Conservation (phyloP, 2,329 filamentous ascomycete species). For the Fusarium bulbicola region DNA sequence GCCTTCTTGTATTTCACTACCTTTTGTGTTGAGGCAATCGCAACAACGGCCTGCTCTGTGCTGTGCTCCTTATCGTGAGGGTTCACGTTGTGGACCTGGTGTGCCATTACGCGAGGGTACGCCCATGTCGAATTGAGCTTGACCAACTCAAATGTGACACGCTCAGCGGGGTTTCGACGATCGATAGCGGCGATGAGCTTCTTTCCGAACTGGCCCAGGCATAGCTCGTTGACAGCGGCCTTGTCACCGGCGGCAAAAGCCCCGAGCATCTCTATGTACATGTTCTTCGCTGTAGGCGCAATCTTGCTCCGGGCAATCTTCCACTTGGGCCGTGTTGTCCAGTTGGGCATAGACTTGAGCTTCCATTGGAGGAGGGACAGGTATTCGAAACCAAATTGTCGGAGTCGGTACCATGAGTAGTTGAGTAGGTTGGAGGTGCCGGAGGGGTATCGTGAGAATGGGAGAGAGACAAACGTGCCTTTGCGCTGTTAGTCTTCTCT, state of each 20-base stretch:
- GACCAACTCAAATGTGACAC: conserved; percentile 64
- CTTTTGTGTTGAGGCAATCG: conserved; percentile 65
- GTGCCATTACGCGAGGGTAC: conserved; percentile 63
- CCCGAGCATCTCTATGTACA: conserved; percentile 70
- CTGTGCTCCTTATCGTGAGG: conserved; percentile 49
- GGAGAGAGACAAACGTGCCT: conserved; percentile 61
- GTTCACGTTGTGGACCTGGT: conserved; percentile 61
- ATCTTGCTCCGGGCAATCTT: conserved; percentile 54
- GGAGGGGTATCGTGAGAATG: conserved; percentile 48
- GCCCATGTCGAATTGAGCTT: conserved; percentile 54
- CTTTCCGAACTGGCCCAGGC: conserved; percentile 60
- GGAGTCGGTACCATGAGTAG: conserved; percentile 52
- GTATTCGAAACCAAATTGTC: conserved; percentile 49
- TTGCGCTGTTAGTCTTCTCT: neutral
- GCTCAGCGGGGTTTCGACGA: conserved; percentile 56
- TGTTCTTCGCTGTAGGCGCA: conserved; percentile 62
- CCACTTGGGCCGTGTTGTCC: conserved; percentile 54
- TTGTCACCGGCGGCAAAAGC: conserved; percentile 69
- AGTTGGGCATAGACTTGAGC: conserved; percentile 56
- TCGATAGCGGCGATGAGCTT: conserved; percentile 64
- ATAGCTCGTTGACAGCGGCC: conserved; percentile 60
- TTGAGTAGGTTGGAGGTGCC: conserved; percentile 41
- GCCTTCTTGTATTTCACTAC: conserved; percentile 53
- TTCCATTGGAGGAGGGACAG: conserved; percentile 51
- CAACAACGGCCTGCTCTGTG: conserved; percentile 66